Conservation (phyloP, 176 grass and related monocot genomes). For the Lolium multiflorum region DNA sequence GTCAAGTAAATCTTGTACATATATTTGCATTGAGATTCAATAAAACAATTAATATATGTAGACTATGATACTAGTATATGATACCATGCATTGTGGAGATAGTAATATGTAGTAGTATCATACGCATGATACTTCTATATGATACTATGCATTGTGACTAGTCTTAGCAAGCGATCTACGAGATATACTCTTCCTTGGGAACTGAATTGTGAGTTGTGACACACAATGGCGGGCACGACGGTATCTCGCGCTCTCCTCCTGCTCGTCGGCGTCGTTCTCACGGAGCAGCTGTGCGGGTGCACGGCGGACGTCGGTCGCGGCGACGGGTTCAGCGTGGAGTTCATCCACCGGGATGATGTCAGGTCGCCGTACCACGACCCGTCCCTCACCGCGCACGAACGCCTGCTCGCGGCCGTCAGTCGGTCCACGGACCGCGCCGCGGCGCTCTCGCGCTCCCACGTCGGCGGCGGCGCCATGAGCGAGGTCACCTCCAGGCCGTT, state of each 20-base stretch:
- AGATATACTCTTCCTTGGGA: neutral
- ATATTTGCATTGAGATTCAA: too few species aligned
- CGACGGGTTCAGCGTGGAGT: neutral
- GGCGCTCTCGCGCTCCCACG: neutral
- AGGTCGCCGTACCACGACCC: too few species aligned
- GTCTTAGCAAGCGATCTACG: neutral
- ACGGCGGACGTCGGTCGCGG: slow-evolving; percentile 10
- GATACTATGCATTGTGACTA: too few species aligned
- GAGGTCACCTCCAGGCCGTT: slow-evolving; percentile 40
- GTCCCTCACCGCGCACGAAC: too few species aligned
- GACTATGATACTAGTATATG: too few species aligned
- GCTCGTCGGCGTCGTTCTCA: slow-evolving; percentile 9
- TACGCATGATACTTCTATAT: too few species aligned
- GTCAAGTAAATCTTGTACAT: too few species aligned
- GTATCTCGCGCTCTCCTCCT: slow-evolving; percentile 2
- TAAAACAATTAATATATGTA: too few species aligned
- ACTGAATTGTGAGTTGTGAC: neutral
- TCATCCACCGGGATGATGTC: too few species aligned
- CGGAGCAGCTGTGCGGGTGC: neutral
- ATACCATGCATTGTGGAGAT: too few species aligned
- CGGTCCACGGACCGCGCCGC: slow-evolving; percentile 42
- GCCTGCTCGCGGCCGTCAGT: slow-evolving; percentile 22
- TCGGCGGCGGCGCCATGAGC: slow-evolving; percentile 14
- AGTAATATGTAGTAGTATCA: too few species aligned
- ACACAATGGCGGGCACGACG: slow-evolving; percentile 37